Evolutionary conservation across 257 asterid genomes (phyloP).

Genomic region (Salvia rosmarinus): DNA sequence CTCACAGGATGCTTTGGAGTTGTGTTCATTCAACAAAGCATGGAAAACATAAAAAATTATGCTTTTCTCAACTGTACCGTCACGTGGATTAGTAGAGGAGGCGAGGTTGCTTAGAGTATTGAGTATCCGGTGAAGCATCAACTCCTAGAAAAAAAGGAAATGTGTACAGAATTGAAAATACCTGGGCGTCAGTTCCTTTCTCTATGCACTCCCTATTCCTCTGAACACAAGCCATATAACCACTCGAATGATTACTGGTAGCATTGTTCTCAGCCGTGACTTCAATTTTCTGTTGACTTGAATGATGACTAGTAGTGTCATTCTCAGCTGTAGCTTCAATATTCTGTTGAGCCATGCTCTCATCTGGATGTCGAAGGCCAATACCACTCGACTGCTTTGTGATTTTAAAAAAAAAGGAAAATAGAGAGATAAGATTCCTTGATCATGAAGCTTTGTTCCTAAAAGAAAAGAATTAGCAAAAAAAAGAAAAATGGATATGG

Average conservation of each 20-base stretch:
- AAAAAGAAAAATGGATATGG: conserved; percentile 20
- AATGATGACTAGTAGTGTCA: conserved; percentile 65
- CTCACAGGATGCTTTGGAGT: conserved; percentile 3
- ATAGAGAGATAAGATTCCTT: conserved; percentile 25
- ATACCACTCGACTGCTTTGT: conserved; percentile 54
- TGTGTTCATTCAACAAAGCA: not conserved
- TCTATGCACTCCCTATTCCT: conserved; percentile 75
- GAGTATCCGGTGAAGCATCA: not conserved
- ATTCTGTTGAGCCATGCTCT: conserved; percentile 68
- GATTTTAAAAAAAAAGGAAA: not conserved
- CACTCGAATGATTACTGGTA: conserved; percentile 74
- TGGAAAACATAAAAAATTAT: not conserved
- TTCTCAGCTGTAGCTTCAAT: conserved; percentile 88
- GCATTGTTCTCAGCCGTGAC: conserved; percentile 86
- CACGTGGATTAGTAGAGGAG: not conserved
- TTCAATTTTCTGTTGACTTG: conserved; percentile 43
- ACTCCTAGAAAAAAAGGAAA: conserved; percentile 19
- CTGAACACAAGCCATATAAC: conserved; percentile 64
- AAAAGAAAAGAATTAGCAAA: not conserved
- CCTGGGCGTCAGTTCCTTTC: conserved; percentile 97
- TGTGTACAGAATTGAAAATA: conserved; percentile 35
- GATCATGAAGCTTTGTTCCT: conserved; percentile 5
- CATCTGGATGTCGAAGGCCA: conserved; percentile 65
- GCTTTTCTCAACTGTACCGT: not conserved
- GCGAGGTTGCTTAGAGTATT: not conserved